Conservation (phyloP, 2,329 filamentous ascomycete genomes). For the Coniella lustricola region DNA sequence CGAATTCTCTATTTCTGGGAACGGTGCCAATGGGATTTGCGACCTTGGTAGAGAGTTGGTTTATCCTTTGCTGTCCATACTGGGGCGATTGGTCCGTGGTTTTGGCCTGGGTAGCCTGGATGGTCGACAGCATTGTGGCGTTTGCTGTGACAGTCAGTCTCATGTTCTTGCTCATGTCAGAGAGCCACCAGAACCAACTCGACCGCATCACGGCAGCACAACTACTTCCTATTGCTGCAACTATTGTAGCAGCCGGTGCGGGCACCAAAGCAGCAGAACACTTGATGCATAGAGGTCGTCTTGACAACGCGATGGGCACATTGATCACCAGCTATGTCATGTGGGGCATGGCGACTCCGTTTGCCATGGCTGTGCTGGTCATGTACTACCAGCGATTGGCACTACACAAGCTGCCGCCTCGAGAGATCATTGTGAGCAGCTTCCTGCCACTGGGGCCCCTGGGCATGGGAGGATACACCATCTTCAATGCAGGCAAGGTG, state of each 20-base stretch:
- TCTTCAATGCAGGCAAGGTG: constrained; percentile 52
- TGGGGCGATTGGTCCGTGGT: constrained; percentile 20
- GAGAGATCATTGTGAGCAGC: constrained; percentile 46
- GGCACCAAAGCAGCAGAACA: neutral
- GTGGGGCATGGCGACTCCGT: constrained; percentile 4
- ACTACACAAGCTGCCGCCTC: constrained; percentile 2
- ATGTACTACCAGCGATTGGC: constrained; percentile 5
- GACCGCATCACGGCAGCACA: constrained; percentile 23
- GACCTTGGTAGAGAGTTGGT: constrained; percentile 23
- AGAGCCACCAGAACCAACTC: constrained; percentile 8
- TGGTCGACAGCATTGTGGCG: constrained; percentile 5
- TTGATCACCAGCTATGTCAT: constrained; percentile 1
- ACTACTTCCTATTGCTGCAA: constrained; percentile 41
- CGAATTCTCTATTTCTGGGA: constrained; percentile 56
- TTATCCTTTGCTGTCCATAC: constrained; percentile 1
- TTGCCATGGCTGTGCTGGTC: constrained; percentile 1
- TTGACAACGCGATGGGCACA: neutral
- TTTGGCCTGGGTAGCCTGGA: constrained; percentile 20
- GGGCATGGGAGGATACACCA: constrained; percentile 42
- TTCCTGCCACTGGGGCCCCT: constrained; percentile 35
- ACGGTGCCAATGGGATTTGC: constrained; percentile 58
- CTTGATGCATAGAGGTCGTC: neutral
- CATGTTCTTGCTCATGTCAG: constrained; percentile 6
- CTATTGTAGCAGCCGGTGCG: constrained; percentile 43
- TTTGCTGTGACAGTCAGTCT: constrained; percentile 3